Conservation (phyloP, 805 yeast genomes). For the Candida chilensis region DNA sequence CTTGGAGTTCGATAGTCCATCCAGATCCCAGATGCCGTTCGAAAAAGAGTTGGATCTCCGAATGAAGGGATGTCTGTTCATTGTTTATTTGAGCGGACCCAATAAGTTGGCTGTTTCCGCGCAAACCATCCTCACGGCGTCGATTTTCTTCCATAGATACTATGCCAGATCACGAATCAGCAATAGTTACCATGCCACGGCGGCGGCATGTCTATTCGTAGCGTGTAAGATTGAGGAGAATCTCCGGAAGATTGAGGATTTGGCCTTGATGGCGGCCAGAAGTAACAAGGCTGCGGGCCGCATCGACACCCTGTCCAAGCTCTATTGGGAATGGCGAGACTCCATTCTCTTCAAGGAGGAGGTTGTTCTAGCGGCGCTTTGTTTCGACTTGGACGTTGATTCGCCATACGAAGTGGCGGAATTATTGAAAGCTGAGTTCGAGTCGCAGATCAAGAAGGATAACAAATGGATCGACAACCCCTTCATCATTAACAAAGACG, state of each 20-base stretch:
- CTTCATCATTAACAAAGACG: neutral
- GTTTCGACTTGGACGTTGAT: neutral
- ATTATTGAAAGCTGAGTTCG: slow-evolving; percentile 13
- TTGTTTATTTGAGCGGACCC: neutral
- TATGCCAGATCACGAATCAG: neutral
- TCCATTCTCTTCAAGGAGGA: neutral
- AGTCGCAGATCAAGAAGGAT: no score
- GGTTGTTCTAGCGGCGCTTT: neutral
- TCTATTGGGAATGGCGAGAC: neutral
- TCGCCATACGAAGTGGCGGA: slow-evolving; percentile 2
- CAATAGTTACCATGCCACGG: neutral
- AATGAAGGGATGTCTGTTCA: neutral
- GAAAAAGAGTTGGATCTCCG: neutral
- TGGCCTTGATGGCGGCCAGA: neutral
- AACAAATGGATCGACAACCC: neutral
- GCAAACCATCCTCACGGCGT: neutral
- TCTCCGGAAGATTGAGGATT: neutral
- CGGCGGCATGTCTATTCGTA: neutral
- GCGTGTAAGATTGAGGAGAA: slow-evolving; percentile 1
- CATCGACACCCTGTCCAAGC: neutral
- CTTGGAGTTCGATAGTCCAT: neutral
- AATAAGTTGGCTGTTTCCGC: neutral
- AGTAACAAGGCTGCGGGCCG: neutral
- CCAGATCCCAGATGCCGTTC: neutral
- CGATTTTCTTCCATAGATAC: neutral